phyloP scores from a whole-genome alignment of 2,329 filamentous ascomycete species.

The Epichloe gansuensis region DNA sequence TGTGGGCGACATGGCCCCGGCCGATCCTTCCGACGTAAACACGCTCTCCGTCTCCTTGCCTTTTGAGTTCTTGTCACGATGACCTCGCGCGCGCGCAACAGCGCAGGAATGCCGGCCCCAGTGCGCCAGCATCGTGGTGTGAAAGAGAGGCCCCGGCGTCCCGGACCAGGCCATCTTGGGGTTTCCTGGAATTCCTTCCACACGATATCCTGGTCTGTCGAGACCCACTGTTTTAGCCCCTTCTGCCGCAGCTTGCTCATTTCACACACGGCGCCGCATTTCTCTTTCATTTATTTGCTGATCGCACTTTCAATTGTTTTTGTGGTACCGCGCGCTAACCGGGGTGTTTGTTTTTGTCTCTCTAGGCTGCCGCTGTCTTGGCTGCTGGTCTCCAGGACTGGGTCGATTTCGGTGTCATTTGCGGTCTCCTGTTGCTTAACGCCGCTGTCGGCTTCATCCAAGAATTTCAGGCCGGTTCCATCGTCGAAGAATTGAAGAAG shows the following conservation, averaged over 20 bases:
- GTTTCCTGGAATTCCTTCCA: not conserved
- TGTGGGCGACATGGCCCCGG: conserved; percentile 2
- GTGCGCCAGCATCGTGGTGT: too few species aligned
- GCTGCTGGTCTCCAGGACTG: conserved; percentile 78
- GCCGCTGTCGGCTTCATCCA: conserved; percentile 78
- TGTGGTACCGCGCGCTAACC: conserved; percentile 14
- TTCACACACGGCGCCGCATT: not conserved
- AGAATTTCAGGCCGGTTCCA: conserved; percentile 80
- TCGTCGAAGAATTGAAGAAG: conserved; percentile 85
- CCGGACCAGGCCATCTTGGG: too few species aligned
- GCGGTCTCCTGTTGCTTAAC: conserved; percentile 71
- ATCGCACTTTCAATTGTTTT: not conserved
- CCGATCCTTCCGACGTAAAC: conserved; percentile 13
- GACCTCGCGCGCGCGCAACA: not conserved
- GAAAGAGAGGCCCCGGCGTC: too few species aligned
- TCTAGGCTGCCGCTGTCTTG: conserved; percentile 59
- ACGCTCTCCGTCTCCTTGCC: not conserved
- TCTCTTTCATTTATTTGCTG: not conserved
- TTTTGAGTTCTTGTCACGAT: not conserved
- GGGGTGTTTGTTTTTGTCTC: not conserved
- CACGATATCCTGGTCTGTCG: not conserved
- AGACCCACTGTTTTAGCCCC: not conserved
- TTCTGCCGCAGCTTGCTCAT: not conserved
- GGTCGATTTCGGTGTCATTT: conserved; percentile 91
- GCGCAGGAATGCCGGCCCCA: not conserved